Evolutionary conservation across 352 stramenopile species (phyloP).

Genomic region (Peronosclerospora sorghi): DNA sequence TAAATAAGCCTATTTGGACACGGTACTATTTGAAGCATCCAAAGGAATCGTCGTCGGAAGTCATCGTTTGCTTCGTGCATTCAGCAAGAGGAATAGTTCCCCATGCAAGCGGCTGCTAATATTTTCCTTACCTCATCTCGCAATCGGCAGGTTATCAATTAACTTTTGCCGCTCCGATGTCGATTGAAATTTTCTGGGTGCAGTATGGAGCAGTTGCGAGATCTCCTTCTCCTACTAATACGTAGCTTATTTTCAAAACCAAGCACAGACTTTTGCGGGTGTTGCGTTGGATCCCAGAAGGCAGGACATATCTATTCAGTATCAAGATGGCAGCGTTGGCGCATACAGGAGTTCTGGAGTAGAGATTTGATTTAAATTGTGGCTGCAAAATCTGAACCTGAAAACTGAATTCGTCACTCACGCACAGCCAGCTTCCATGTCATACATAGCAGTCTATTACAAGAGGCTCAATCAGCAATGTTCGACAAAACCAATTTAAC

Average conservation of each 20-base stretch:
- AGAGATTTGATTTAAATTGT: no score
- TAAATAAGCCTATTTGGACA: no score
- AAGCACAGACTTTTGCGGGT: slow-evolving; percentile 33
- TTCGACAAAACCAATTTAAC: no score
- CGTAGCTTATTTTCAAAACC: slow-evolving; percentile 59
- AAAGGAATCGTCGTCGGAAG: slow-evolving; percentile 42
- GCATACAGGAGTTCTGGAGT: no score
- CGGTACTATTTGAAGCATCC: no score
- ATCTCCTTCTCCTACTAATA: slow-evolving; percentile 43
- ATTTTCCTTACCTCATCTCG: slow-evolving; percentile 33
- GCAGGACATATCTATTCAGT: no score
- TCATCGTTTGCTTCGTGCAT: slow-evolving; percentile 35
- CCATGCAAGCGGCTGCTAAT: slow-evolving; percentile 51
- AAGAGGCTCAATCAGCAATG: slow-evolving; percentile 49
- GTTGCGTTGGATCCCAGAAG: no score
- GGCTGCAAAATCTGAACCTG: slow-evolving; percentile 22
- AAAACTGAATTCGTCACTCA: slow-evolving; percentile 62
- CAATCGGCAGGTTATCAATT: slow-evolving; percentile 38
- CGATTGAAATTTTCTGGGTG: slow-evolving; percentile 41
- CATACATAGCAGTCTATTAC: slow-evolving; percentile 50
- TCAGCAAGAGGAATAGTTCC: slow-evolving; percentile 37
- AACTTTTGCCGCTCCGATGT: slow-evolving; percentile 47
- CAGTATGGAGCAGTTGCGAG: slow-evolving; percentile 45
- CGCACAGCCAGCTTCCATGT: slow-evolving; percentile 37
- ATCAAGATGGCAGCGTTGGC: no score